Evolutionary conservation across 2,329 filamentous ascomycete genomes (phyloP).

Genomic region (Sclerotinia borealis): DNA sequence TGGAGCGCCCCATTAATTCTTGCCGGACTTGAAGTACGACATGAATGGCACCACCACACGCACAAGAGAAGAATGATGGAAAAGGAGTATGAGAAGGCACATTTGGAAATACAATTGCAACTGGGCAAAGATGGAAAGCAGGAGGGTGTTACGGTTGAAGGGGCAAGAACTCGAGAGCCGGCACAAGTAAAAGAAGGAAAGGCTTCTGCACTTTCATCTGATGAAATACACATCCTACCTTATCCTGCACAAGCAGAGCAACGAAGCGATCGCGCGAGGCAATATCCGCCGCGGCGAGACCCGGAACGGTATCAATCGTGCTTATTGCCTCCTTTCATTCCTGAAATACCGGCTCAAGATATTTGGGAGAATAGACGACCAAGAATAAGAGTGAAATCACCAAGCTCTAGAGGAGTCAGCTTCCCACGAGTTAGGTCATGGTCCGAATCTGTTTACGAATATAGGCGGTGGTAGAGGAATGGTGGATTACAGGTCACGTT

Average conservation of each 20-base stretch:
- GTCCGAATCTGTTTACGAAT: constrained; percentile 10
- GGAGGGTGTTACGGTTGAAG: background rate
- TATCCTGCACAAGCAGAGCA: background rate
- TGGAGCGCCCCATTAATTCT: constrained; percentile 7
- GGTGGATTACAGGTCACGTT: no score
- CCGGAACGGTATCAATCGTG: background rate
- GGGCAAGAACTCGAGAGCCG: background rate
- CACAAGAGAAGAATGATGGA: constrained; percentile 13
- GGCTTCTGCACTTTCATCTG: background rate
- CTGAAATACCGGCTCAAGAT: background rate
- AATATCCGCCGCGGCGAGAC: background rate
- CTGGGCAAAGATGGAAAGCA: background rate
- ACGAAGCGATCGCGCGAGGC: background rate
- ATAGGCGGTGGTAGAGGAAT: constrained; percentile 6
- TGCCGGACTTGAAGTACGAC: constrained; percentile 5
- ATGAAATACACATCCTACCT: background rate
- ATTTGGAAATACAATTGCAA: constrained; percentile 9
- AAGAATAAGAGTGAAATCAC: constrained; percentile 1
- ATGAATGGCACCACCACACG: constrained; percentile 9
- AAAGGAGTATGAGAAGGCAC: constrained; percentile 13
- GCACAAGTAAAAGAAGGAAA: background rate
- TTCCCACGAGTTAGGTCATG: constrained; percentile 1
- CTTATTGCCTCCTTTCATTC: background rate
- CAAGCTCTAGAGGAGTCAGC: background rate
- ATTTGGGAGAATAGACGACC: background rate